Percentiles rank a stretch among this genome's conserved stretches.
Conservation (phyloP, 2,329 filamentous ascomycete species). For the Daldinia sp. region DNA sequence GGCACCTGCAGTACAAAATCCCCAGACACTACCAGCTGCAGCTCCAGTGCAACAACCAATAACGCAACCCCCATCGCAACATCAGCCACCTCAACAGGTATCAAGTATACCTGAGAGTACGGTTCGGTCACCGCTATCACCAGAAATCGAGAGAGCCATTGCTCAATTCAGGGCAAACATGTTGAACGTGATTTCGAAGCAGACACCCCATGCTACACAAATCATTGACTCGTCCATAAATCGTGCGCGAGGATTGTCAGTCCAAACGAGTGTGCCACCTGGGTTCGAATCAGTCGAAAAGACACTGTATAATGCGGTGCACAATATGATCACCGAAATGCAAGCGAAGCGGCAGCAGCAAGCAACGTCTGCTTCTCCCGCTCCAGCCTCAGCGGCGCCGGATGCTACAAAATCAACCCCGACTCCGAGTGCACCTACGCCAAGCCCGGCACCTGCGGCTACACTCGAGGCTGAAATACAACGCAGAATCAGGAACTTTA, state of each 20-base stretch:
- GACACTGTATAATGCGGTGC: slow-evolving; percentile 48
- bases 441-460: slow-evolving; percentile 45
- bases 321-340: slow-evolving; percentile 50
- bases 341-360: slow-evolving; percentile 44
- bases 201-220: slow-evolving; percentile 47
- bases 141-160: slow-evolving; percentile 50
- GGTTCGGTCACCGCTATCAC: slow-evolving; percentile 39
- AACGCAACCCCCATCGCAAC: slow-evolving; percentile 26
- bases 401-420: slow-evolving; percentile 43
- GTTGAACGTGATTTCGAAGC: slow-evolving; percentile 47
- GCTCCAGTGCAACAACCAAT: slow-evolving; percentile 35
- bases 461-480: slow-evolving; percentile 50
- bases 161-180: slow-evolving; percentile 50
- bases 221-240: slow-evolving; percentile 51
- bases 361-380: slow-evolving; percentile 47
- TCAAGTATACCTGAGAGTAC: slow-evolving; percentile 25
- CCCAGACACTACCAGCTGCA: slow-evolving; percentile 40
- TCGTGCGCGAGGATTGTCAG: slow-evolving; percentile 48
- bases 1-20: slow-evolving; percentile 29
- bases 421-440: slow-evolving; percentile 45
- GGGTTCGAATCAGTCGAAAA: slow-evolving; percentile 49
- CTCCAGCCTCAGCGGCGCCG: slow-evolving; percentile 27
- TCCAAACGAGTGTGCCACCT: slow-evolving; percentile 45
- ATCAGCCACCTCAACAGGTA: slow-evolving; percentile 19
- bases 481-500: slow-evolving; percentile 48